Evolutionary conservation across 805 yeast genomes (phyloP).

Genomic region (Yamadazyma scolyti): DNA sequence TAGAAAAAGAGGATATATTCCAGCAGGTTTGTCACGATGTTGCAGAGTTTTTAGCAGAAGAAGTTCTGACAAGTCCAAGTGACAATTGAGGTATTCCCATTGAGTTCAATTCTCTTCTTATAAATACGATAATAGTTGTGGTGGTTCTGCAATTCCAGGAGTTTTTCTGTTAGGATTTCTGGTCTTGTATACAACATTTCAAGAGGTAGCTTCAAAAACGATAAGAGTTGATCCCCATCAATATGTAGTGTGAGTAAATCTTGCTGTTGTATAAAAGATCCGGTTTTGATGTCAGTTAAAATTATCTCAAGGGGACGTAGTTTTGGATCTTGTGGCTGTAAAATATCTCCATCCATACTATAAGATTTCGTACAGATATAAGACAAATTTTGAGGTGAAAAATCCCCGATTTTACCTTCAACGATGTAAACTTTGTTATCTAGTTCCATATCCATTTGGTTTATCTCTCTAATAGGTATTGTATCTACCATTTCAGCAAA

Average conservation of each 20-base stretch:
- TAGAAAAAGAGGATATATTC: slow-evolving; percentile 45
- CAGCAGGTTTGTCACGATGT: slow-evolving; percentile 7
- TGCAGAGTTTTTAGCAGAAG: neutral
- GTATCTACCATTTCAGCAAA: slow-evolving; percentile 3
- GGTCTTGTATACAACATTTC: slow-evolving; percentile 8
- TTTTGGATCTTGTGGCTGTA: slow-evolving; percentile 16
- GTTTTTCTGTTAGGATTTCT: slow-evolving; percentile 1
- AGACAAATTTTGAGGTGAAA: slow-evolving; percentile 22
- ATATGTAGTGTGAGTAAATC: slow-evolving; percentile 13
- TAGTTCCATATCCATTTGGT: slow-evolving; percentile 1
- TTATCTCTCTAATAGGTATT: slow-evolving; percentile 1
- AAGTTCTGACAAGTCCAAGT: slow-evolving; percentile 8
- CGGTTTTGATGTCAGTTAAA: slow-evolving; percentile 12
- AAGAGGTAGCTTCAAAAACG: slow-evolving; percentile 2
- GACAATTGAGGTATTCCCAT: slow-evolving; percentile 3
- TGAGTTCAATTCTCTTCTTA: slow-evolving; percentile 5
- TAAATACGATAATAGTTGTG: slow-evolving; percentile 4
- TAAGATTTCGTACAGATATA: slow-evolving; percentile 27
- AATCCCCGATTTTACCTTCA: slow-evolving; percentile 18
- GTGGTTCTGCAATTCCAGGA: slow-evolving; percentile 1
- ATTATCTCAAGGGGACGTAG: slow-evolving; percentile 22
- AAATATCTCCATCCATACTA: slow-evolving; percentile 4
- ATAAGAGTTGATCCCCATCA: slow-evolving; percentile 11
- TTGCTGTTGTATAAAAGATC: slow-evolving; percentile 5
- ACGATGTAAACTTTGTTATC: slow-evolving; percentile 15